These are phyloP conservation scores for Phytophthora tentaculata DNA, from an alignment of 352 stramenopile genomes.

Conservation along the genomic window DNA sequence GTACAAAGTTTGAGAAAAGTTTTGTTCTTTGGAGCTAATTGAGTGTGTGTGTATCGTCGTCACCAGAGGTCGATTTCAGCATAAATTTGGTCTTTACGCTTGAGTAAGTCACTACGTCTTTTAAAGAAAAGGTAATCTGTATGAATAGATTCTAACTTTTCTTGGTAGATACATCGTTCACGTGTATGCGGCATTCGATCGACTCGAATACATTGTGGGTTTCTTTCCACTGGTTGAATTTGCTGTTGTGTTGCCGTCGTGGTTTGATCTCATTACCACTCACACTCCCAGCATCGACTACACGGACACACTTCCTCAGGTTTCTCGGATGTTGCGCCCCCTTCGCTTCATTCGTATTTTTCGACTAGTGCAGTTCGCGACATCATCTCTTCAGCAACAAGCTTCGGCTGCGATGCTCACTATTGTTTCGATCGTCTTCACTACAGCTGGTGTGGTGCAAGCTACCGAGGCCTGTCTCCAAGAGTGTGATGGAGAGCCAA, in stretches of 20 bases:
- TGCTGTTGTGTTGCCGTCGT: constrained; percentile 68
- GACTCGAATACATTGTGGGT: constrained; percentile 57
- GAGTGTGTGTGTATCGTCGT: constrained; percentile 9
- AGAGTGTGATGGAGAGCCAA: constrained; percentile 29
- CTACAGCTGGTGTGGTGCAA: constrained; percentile 70
- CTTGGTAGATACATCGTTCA: constrained; percentile 54
- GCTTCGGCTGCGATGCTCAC: constrained; percentile 67
- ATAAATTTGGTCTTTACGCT: constrained; percentile 73
- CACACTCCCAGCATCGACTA: constrained; percentile 26
- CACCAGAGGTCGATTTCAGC: constrained; percentile 57
- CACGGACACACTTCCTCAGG: constrained; percentile 25
- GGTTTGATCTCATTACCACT: constrained; percentile 44
- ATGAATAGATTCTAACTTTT: too few species aligned
- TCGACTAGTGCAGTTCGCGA: constrained; percentile 76
- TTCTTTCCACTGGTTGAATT: constrained; percentile 68
- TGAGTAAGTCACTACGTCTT: constrained; percentile 75
- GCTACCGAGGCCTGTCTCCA: constrained; percentile 63
- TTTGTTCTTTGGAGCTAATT: not conserved
- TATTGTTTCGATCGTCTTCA: constrained; percentile 74
- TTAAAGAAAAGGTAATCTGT: too few species aligned
- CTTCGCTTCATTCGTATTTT: constrained; percentile 76
- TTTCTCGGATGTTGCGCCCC: constrained; percentile 52
- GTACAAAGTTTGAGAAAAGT: constrained; percentile 27
- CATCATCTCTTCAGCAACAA: constrained; percentile 75
- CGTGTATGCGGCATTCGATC: constrained; percentile 69